phyloP scores from a whole-genome alignment of 83 land plant species.

The Isoetes engelmannii region DNA sequence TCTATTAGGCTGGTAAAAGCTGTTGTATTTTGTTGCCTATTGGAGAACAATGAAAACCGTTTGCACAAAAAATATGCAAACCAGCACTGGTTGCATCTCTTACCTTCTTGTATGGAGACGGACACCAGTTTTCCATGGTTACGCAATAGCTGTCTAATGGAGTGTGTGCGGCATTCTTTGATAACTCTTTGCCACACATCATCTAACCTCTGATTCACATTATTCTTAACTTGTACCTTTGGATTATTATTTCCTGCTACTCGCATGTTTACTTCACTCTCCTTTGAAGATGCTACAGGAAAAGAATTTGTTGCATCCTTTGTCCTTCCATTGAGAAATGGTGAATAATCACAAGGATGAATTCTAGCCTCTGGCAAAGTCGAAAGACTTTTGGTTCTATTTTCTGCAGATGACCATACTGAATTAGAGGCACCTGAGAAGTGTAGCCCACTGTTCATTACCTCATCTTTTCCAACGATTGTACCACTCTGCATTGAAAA shows the following conservation, averaged over 20 bases:
- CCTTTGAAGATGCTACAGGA: neutral
- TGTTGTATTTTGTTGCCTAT: neutral
- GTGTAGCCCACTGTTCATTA: neutral
- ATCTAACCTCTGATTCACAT: conserved; percentile 24
- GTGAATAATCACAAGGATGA: neutral
- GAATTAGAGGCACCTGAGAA: neutral
- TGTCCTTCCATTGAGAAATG: neutral
- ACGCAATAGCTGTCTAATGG: conserved; percentile 41
- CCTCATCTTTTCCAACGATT: conserved; percentile 1
- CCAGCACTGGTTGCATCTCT: neutral
- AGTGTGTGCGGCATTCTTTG: conserved; percentile 51
- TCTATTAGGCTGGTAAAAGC: neutral
- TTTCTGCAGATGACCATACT: neutral
- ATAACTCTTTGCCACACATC: conserved; percentile 52
- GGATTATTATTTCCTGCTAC: neutral
- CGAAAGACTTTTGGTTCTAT: neutral
- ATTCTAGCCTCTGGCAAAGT: conserved; percentile 3
- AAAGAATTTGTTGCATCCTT: conserved; percentile 1
- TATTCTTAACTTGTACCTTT: neutral
- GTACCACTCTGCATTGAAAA: conserved; percentile 5
- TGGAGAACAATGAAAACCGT: neutral
- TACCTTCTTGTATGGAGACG: conserved; percentile 52
- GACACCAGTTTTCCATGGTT: conserved; percentile 54
- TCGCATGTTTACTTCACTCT: neutral
- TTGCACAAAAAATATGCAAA: neutral